phyloP scores from a whole-genome alignment of 495 filamentous ascomycete species.

The Durotheca rogersii region DNA sequence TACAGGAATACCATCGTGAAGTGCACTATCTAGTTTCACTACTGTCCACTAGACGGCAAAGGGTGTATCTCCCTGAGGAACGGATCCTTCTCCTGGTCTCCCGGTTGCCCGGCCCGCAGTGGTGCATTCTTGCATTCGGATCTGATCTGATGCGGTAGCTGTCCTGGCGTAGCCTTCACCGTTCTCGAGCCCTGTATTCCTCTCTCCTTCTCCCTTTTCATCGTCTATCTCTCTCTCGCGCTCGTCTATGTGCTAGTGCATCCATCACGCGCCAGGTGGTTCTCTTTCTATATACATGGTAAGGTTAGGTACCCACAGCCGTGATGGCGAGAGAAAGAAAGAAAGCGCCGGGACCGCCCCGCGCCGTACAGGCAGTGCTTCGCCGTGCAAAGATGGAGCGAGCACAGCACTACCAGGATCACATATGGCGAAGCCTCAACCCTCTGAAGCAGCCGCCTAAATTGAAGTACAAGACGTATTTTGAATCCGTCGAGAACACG shows the following conservation, averaged over 20 bases:
- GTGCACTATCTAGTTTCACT: not conserved
- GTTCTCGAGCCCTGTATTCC: slow-evolving; percentile 1
- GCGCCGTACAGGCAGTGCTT: slow-evolving; percentile 21
- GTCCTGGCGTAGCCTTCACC: slow-evolving; percentile 25
- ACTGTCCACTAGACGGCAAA: not conserved
- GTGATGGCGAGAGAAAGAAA: slow-evolving; percentile 36
- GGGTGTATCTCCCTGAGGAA: not conserved
- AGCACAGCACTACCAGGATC: slow-evolving; percentile 18
- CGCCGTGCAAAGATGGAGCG: slow-evolving; percentile 33
- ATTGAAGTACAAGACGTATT: slow-evolving; percentile 54
- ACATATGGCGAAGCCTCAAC: slow-evolving; percentile 30
- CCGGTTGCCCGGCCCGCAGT: not conserved
- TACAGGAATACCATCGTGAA: slow-evolving; percentile 19
- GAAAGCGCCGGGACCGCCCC: slow-evolving; percentile 28
- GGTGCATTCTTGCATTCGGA: not conserved
- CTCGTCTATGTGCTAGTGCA: slow-evolving; percentile 26
- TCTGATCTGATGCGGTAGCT: slow-evolving; percentile 26
- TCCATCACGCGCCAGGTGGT: slow-evolving; percentile 13
- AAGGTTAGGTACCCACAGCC: slow-evolving; percentile 35
- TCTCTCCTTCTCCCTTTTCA: not conserved
- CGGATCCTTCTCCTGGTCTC: not conserved
- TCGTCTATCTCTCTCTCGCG: no score
- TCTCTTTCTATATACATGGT: slow-evolving; percentile 28
- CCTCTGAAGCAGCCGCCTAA: slow-evolving; percentile 38
- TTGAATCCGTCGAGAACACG: slow-evolving; percentile 56